Base-by-base conservation (phyloP, 108 stramenopile species). In the Cyclotella choctawhatcheeana region DNA sequence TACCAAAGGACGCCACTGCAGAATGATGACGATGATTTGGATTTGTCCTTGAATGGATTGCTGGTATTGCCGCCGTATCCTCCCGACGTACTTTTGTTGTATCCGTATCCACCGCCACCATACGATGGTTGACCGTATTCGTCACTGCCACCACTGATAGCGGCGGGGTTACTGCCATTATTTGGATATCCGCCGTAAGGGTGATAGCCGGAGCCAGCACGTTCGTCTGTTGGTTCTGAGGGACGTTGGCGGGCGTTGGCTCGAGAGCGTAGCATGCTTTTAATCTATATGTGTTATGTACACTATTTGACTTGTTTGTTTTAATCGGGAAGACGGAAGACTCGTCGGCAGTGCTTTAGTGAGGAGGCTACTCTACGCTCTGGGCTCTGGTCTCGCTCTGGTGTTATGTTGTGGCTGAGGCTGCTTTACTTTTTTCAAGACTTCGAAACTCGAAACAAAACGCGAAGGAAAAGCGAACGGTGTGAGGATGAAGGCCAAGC, bases 161-260 rank as follows among this genome's bases (percentile, higher is more conserved):
- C 24, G 22, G 59, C 34, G 64, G 64, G 45, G 35, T 44, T 50
- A 60, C 55, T 16, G 52, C 27, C 0, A 34, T 0, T 14, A 55
- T 26, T 17, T 47, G 45, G 45, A 21, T 64, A 67, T 2, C 62
- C 55, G 64, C 44, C 45, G 47, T 54, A 63, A 25, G 24, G 3
- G 43, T n/a, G n/a, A n/a, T 54, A 10, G 44, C 31, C 43, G 30
- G 17, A 29, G 30, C 68, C 55, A 55, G 64, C 4, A 22, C 43
- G 65, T 59, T 75, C 66, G 50, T 75, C 74, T 37, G 74, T 61
- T 3, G 74, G 64, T 52, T 75, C 74, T 44, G 74, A 67, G 22
- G 74, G 21, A 2, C 33, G 27, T 47, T 74, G 73, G 8, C 27
- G n/a, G 3, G 51, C 63, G 53, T 56, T 74, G 73, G 31, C 44